These are phyloP conservation scores for Tulasnella sp. DNA, from an alignment of 768 basidiomycete genomes.

Conservation along the genomic window DNA sequence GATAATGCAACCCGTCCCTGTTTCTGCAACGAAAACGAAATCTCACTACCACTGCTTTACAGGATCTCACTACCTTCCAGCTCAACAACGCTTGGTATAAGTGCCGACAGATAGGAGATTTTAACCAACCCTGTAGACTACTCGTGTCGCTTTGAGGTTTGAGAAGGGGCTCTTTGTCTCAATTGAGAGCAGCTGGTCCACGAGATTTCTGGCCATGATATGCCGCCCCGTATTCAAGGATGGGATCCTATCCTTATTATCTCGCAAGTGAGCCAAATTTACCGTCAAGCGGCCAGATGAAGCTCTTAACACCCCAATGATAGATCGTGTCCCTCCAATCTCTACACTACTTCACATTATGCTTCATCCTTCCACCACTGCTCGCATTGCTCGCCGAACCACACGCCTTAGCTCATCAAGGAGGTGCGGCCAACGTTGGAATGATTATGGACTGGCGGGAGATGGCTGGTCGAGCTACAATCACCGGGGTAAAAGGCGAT, in stretches of 20 bases:
- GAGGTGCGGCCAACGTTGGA: slow-evolving; percentile 33
- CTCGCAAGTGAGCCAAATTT: slow-evolving; percentile 53
- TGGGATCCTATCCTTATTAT: slow-evolving; percentile 88
- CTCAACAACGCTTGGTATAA: too few relatives aligned
- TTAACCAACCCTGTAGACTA: too few relatives aligned
- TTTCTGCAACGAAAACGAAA: too few relatives aligned
- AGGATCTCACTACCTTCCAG: too few relatives aligned
- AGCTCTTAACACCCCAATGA: not conserved
- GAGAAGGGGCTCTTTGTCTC: too few relatives aligned
- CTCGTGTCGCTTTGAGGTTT: too few relatives aligned
- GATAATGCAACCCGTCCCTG: too few relatives aligned
- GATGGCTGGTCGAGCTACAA: slow-evolving; percentile 77
- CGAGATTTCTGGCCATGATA: slow-evolving; percentile 8
- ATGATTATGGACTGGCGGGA: slow-evolving; percentile 99
- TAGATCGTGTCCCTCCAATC: slow-evolving; percentile 92
- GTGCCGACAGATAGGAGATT: too few relatives aligned
- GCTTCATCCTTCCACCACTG: slow-evolving; percentile 68
- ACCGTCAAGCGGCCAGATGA: not conserved
- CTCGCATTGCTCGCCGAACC: slow-evolving; percentile 53
- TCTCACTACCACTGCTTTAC: too few relatives aligned
- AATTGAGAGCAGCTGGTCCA: too few relatives aligned
- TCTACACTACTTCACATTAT: slow-evolving; percentile 84
- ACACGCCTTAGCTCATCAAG: slow-evolving; percentile 23
- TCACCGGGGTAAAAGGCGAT: slow-evolving; percentile 50
- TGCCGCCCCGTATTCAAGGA: slow-evolving; percentile 27